phyloP scores from a whole-genome alignment of 805 yeast genomes.

The Teunomyces aglyptinius region DNA sequence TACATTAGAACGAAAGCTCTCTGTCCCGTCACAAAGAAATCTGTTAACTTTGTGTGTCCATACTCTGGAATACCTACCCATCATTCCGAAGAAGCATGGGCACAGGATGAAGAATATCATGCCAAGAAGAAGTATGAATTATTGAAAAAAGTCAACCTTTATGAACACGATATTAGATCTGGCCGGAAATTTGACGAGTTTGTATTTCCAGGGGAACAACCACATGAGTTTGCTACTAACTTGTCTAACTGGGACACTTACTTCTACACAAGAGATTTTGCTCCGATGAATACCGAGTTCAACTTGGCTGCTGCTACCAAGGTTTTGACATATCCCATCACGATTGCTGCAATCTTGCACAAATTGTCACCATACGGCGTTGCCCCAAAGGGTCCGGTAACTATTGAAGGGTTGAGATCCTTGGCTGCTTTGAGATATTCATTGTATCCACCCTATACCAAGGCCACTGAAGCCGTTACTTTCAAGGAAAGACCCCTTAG shows the following conservation, averaged over 20 bases:
- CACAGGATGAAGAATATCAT: constrained; percentile 72
- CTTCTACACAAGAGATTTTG: constrained; percentile 87
- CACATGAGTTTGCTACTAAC: constrained; percentile 70
- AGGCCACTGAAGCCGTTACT: constrained; percentile 44
- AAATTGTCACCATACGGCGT: constrained; percentile 80
- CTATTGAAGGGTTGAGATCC: constrained; percentile 90
- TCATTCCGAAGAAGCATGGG: constrained; percentile 88
- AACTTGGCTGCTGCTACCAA: constrained; percentile 94
- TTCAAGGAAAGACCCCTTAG: constrained; percentile 87
- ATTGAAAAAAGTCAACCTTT: constrained; percentile 83
- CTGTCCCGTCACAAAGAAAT: constrained; percentile 85
- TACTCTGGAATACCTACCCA: constrained; percentile 96
- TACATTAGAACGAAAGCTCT: constrained; percentile 80
- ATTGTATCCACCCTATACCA: constrained; percentile 62
- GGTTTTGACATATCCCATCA: constrained; percentile 88
- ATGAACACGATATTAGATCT: constrained; percentile 91
- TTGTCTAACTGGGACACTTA: constrained; percentile 88
- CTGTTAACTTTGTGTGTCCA: constrained; percentile 86
- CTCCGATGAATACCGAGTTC: constrained; percentile 95
- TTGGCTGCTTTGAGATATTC: constrained; percentile 91
- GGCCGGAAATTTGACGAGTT: constrained; percentile 96
- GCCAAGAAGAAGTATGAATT: constrained; percentile 61
- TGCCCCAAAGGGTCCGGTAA: constrained; percentile 82
- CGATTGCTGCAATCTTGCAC: constrained; percentile 81
- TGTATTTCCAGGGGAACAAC: constrained; percentile 83